These are phyloP conservation scores for Vaccinium myrtillus DNA, from an alignment of 148 eudicot genomes.

Conservation along the genomic window DNA sequence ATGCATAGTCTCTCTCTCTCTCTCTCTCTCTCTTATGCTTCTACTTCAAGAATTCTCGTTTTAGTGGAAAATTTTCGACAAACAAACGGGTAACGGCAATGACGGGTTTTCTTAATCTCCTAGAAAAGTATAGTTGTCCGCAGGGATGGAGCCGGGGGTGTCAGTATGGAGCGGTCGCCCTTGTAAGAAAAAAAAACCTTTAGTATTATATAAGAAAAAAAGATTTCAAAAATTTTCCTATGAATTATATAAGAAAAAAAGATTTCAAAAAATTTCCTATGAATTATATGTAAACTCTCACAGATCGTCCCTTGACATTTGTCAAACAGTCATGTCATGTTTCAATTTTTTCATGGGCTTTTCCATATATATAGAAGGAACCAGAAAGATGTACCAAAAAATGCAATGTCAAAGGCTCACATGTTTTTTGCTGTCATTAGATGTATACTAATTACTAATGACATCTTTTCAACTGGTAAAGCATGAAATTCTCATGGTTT, in stretches of 20 bases:
- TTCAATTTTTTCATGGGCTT: neutral
- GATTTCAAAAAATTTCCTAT: no score
- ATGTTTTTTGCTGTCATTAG: neutral
- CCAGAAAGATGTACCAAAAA: neutral
- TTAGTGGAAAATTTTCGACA: neutral
- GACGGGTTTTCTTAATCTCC: no score
- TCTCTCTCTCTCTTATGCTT: neutral
- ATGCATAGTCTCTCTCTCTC: neutral
- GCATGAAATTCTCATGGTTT: neutral
- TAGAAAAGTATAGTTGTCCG: no score
- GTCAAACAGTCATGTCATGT: neutral
- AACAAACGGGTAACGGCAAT: no score
- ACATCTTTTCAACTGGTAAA: neutral
- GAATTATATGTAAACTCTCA: no score
- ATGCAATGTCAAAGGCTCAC: neutral
- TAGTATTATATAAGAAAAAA: no score
- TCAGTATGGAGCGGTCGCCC: no score
- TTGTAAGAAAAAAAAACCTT: no score
- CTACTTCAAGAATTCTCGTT: neutral
- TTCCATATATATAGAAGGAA: neutral
- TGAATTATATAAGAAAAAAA: no score
- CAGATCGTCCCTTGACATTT: no score
- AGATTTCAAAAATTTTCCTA: no score
- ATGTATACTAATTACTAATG: neutral
- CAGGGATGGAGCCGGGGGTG: no score